Conservation (phyloP, 306 rosid genomes). For the Sicyos baderoa region DNA sequence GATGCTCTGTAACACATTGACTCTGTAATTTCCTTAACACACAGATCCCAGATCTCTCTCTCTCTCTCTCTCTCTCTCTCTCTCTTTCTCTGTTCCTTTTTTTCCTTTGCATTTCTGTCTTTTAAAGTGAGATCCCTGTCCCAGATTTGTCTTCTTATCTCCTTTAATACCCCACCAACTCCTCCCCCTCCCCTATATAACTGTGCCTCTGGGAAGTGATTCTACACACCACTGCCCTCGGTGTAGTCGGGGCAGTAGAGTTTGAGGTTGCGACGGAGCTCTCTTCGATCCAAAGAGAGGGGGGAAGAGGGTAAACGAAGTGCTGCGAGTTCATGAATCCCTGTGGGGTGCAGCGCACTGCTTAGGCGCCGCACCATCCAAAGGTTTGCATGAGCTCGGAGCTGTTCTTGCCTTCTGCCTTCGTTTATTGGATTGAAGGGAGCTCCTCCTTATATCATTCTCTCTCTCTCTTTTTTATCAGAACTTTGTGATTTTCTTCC, state of each 20-base stretch:
- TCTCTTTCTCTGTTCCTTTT: not conserved
- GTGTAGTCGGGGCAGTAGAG: not conserved
- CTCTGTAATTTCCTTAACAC: conserved; percentile 10
- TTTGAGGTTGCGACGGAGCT: conserved; percentile 29
- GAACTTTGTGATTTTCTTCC: not conserved
- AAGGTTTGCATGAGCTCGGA: conserved; percentile 19
- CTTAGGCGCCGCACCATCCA: not conserved
- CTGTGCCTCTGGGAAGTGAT: not conserved
- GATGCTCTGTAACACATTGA: conserved; percentile 1
- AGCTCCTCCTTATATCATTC: conserved; percentile 7
- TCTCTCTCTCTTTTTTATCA: not conserved
- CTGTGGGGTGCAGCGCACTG: conserved; percentile 19
- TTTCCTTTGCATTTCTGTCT: not conserved
- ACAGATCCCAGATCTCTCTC: conserved; percentile 4
- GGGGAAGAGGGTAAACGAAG: conserved; percentile 33
- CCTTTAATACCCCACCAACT: not conserved
- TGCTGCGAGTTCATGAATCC: conserved; percentile 64
- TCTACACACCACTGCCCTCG: not conserved
- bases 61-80: not conserved
- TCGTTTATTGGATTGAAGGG: conserved; percentile 24
- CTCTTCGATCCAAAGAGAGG: conserved; percentile 54
- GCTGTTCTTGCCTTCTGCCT: conserved; percentile 19
- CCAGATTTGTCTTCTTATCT: not conserved
- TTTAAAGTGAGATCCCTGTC: not conserved
- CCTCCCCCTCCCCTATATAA: not conserved